phyloP scores from a whole-genome alignment of 2,329 filamentous ascomycete species.

The Verticillium klebahnii region DNA sequence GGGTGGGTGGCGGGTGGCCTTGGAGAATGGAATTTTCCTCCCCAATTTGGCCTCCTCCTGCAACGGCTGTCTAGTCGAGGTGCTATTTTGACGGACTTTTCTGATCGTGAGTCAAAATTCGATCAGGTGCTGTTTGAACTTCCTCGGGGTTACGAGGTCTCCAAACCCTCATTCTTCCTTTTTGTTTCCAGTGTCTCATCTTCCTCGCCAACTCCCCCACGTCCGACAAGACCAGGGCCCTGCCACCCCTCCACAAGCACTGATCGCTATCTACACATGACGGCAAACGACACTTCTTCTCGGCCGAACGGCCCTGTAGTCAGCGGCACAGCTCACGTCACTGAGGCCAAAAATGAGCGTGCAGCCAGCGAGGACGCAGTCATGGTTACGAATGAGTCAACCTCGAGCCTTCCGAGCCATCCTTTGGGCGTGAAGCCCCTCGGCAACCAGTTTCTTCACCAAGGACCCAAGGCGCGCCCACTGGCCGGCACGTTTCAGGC shows the following conservation, averaged over 20 bases:
- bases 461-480: conserved; percentile 60
- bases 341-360: not conserved
- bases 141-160: not conserved
- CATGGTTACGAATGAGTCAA: not conserved
- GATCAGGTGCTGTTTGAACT: not conserved
- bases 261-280: not conserved
- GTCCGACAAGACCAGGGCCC: not conserved
- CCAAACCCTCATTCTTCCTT: not conserved
- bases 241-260: not conserved
- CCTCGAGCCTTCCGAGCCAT: conserved; percentile 48
- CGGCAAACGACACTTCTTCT: not conserved
- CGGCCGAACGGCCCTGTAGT: not conserved
- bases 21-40: not conserved
- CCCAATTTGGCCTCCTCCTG: not conserved
- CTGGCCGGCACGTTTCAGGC: conserved; percentile 60
- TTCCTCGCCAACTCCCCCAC: not conserved
- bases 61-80: not conserved
- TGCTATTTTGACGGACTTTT: not conserved
- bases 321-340: not conserved
- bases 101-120: not conserved
- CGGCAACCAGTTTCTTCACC: conserved; percentile 73
- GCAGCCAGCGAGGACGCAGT: not conserved
- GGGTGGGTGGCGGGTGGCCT: not conserved
- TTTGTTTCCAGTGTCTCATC: not conserved
- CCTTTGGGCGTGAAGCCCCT: conserved; percentile 80